These are phyloP conservation scores for Mycotypha africana DNA, from an alignment of 371 early-diverging fungal species.

Conservation along the genomic window DNA sequence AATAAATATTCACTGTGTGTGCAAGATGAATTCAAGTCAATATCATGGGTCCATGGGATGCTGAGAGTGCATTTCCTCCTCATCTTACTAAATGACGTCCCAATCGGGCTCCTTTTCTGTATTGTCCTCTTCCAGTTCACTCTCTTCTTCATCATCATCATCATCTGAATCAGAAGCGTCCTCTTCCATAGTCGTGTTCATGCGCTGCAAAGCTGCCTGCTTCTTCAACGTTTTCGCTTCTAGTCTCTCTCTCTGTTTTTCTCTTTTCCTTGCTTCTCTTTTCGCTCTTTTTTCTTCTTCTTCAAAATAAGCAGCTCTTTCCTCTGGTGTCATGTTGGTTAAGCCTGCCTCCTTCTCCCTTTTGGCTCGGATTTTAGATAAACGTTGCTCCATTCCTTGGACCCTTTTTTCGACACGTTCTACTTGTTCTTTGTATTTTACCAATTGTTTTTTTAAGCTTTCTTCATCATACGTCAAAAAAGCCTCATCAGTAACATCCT, in stretches of 20 bases:
- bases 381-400: constrained; percentile 4
- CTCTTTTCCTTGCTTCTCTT: background rate
- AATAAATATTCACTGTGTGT: constrained; percentile 32
- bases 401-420: constrained; percentile 14
- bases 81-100: constrained; percentile 15
- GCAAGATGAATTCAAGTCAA: too few species aligned
- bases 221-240: background rate
- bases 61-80: background rate
- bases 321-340: constrained; percentile 33
- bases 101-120: constrained; percentile 1
- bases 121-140: background rate
- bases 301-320: constrained; percentile 21
- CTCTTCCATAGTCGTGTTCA: background rate
- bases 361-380: constrained; percentile 8
- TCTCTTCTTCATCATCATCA: constrained; percentile 1
- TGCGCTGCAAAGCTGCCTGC: background rate
- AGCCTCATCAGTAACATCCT: background rate
- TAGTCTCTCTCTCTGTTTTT: background rate
- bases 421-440: constrained; percentile 4
- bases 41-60: too few species aligned
- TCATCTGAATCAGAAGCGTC: constrained; percentile 7
- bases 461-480: constrained; percentile 4
- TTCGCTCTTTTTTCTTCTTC: constrained; percentile 8
- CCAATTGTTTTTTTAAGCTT: constrained; percentile 10
- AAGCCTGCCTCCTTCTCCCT: constrained; percentile 20